Evolutionary conservation across 202 grass and related monocot species (phyloP), one percentile per base, ranked within the genome.

Genomic region (Zizania palustris): DNA sequence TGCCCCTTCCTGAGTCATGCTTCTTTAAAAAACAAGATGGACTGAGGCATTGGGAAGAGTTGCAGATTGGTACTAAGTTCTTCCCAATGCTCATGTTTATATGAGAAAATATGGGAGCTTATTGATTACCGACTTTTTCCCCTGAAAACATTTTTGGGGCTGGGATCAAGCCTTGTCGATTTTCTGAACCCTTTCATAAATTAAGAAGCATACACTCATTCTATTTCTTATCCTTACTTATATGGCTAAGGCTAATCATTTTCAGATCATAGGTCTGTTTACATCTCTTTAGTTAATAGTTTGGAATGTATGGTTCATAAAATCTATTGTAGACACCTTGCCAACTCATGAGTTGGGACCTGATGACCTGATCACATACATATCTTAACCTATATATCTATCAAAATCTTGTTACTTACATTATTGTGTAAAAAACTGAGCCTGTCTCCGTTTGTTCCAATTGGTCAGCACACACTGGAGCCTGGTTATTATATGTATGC

Each of bases 401-500:
- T 87, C 35, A 22, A 69, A 20, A 19, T 10, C 60, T 5, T 63
- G 7, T 73, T 86, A 48, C 6, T 63, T 68, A 2, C 20, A 66
- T 66, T 65, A 11, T 80, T 40, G 40, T 79, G 11, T 65, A 42
- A 33, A 70, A 72, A 9, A 5, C 55, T 86, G 13, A 73, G 60
- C 68, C 39, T 40, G 7, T 72, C 74, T 85, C 6, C 69, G 83
- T 57, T 82, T 38, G 48, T 85, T 86, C 69, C 50, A 74, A 85
- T 65, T 83, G 40, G 61, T 85, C 80, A 98, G 93, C 11, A 69
- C 78, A 71, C 93, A 97, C 59, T 97, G 93, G 93, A 97, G 93
- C 73, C 85, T 98, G 68, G 89, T 87, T 35, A 90, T 98, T 85
- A 87, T 98, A 86, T 95, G 89, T 72, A 95, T 98, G 73, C 96